Evolutionary conservation across 2,329 filamentous ascomycete genomes (phyloP).

Genomic region (Arthrobotrys entomopaga): DNA sequence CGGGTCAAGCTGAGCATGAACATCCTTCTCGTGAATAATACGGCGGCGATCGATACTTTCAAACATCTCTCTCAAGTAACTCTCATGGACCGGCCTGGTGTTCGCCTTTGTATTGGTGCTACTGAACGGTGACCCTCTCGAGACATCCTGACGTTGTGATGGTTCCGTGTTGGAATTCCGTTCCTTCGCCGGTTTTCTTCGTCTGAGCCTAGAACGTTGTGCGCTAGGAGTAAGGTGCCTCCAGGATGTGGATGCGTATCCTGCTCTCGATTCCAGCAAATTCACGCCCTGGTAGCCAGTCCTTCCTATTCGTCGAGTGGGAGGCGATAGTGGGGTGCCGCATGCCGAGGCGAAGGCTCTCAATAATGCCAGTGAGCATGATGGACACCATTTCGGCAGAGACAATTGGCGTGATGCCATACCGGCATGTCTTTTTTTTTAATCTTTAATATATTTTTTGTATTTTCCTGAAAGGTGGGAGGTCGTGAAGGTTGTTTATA

Average conservation of each 20-base stretch:
- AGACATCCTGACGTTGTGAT: no score
- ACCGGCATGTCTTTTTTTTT: no score
- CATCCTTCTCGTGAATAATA: no score
- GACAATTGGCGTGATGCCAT: constrained; percentile 37
- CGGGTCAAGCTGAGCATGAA: no score
- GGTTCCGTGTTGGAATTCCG: no score
- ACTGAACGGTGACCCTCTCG: no score
- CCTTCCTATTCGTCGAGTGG: constrained; percentile 13
- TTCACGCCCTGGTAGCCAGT: constrained; percentile 15
- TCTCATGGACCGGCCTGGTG: no score
- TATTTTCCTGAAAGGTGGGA: not conserved
- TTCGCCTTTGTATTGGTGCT: no score
- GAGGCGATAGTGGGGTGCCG: constrained; percentile 25
- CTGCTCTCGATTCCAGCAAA: not conserved
- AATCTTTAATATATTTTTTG: constrained; percentile 31
- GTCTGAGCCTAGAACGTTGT: no score
- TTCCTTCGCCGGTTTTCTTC: no score
- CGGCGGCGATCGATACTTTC: no score
- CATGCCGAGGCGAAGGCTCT: constrained; percentile 43
- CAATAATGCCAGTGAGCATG: constrained; percentile 39
- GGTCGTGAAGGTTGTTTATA: not conserved
- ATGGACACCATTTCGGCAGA: constrained; percentile 44
- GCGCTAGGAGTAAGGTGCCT: not conserved
- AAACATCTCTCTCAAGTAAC: no score
- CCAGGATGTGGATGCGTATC: not conserved